Percentiles rank a stretch among this genome's conserved stretches.
These are phyloP conservation scores for Neoboletus magnificus DNA, from an alignment of 768 basidiomycete species.

Conservation along the genomic window DNA sequence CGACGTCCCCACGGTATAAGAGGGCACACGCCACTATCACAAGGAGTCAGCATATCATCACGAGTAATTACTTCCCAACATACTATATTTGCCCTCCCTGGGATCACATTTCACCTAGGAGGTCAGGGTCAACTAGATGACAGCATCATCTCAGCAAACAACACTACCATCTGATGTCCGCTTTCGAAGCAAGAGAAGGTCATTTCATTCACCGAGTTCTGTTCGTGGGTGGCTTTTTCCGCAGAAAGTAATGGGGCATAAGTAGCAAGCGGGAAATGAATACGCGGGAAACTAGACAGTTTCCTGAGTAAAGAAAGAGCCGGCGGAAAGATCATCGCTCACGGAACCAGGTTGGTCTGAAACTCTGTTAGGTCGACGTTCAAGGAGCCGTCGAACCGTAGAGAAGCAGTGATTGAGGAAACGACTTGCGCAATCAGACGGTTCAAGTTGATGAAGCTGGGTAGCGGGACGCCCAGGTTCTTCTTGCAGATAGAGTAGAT, in stretches of 20 bases:
- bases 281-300: slow-evolving; percentile 80
- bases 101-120: slow-evolving; percentile 80
- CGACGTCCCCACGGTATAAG: slow-evolving; percentile 94
- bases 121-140: slow-evolving; percentile 1
- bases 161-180: slow-evolving; percentile 87
- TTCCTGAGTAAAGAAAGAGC: slow-evolving; percentile 1
- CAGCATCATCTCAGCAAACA: neutral
- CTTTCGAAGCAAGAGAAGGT: slow-evolving; percentile 97
- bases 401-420: slow-evolving; percentile 94
- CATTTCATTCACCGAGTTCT: slow-evolving; percentile 98
- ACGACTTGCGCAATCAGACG: slow-evolving; percentile 97
- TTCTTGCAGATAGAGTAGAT: slow-evolving; percentile 99
- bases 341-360: slow-evolving; percentile 98
- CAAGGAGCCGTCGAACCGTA: slow-evolving; percentile 95
- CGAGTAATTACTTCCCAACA: slow-evolving; percentile 27
- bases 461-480: slow-evolving; percentile 79
- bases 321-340: slow-evolving; percentile 33
- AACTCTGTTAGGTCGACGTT: slow-evolving; percentile 98
- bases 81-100: slow-evolving; percentile 97
- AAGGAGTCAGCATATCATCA: slow-evolving; percentile 13
- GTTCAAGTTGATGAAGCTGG: slow-evolving; percentile 93
- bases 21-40: slow-evolving; percentile 81
- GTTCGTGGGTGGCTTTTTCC: slow-evolving; percentile 94
- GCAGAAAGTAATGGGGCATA: slow-evolving; percentile 94
- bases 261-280: slow-evolving; percentile 97